phyloP scores from a whole-genome alignment of 2,329 filamentous ascomycete genomes.

The Xylaria sp. region DNA sequence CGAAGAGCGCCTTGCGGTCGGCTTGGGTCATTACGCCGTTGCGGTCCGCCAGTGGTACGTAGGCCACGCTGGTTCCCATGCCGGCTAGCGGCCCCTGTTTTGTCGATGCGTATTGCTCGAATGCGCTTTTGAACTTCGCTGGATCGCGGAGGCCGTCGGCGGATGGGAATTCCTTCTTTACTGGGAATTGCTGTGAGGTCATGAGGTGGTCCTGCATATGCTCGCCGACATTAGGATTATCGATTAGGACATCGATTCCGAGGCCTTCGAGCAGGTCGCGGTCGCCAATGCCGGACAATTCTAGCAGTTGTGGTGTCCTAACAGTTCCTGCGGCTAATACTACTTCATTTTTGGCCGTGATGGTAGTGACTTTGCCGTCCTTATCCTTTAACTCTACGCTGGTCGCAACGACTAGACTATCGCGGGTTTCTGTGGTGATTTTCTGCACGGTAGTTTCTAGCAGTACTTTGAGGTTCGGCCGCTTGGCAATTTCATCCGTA shows the following conservation, averaged over 20 bases:
- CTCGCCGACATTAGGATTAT: conserved; percentile 58
- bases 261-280: conserved; percentile 52
- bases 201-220: conserved; percentile 60
- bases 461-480: conserved; percentile 52
- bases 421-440: conserved; percentile 46
- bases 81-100: conserved; percentile 53
- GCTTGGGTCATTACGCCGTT: conserved; percentile 44
- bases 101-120: conserved; percentile 53
- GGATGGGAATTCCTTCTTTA: conserved; percentile 54
- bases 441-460: conserved; percentile 51
- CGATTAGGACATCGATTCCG: conserved; percentile 48
- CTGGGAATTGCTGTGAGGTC: conserved; percentile 54
- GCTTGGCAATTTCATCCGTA: conserved; percentile 47
- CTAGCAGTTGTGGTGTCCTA: conserved; percentile 52
- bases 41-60: conserved; percentile 50
- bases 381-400: conserved; percentile 50
- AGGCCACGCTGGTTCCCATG: conserved; percentile 53
- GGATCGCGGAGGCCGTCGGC: conserved; percentile 53
- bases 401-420: conserved; percentile 47
- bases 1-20: conserved; percentile 45
- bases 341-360: conserved; percentile 50
- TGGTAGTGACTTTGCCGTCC: conserved; percentile 38
- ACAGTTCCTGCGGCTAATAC: conserved; percentile 57
- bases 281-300: conserved; percentile 54
- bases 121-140: conserved; percentile 47